Percentiles rank a stretch among this genome's conserved stretches.
These are phyloP conservation scores for Conringia planisiliqua DNA, from an alignment of 345 rosid genomes.

Conservation along the genomic window DNA sequence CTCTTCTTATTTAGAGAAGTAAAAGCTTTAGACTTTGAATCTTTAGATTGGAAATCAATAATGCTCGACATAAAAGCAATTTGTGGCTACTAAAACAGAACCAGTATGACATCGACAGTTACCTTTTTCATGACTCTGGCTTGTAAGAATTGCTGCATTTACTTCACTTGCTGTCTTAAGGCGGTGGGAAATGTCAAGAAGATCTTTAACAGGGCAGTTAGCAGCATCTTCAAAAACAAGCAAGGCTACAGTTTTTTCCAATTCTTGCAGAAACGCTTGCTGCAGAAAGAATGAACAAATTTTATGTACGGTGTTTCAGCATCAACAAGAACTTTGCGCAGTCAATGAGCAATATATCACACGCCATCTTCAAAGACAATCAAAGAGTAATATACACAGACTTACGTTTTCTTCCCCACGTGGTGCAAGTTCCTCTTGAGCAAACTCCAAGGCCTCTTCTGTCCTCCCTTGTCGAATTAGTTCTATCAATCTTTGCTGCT, in stretches of 20 bases:
- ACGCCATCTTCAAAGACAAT: background rate
- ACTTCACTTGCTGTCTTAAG: conserved; percentile 94
- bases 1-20: background rate
- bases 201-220: conserved; percentile 85
- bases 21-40: background rate
- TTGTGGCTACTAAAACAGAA: background rate
- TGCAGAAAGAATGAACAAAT: conserved; percentile 24
- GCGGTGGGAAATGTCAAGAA: conserved; percentile 87
- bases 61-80: background rate
- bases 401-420: conserved; percentile 93
- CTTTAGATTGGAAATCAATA: background rate
- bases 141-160: conserved; percentile 95
- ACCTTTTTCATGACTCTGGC: conserved; percentile 99
- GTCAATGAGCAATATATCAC: background rate
- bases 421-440: conserved; percentile 99
- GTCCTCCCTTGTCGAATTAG: conserved; percentile 86
- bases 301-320: background rate
- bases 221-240: conserved; percentile 90
- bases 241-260: conserved; percentile 89
- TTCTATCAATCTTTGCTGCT: conserved; percentile 96
- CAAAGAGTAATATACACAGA: background rate
- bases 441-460: conserved; percentile 95
- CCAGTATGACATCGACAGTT: background rate
- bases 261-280: conserved; percentile 87
- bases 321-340: background rate